phyloP scores from a whole-genome alignment of 192 early-diverging fungal species.

The Rhizoclosmatium globosum region DNA sequence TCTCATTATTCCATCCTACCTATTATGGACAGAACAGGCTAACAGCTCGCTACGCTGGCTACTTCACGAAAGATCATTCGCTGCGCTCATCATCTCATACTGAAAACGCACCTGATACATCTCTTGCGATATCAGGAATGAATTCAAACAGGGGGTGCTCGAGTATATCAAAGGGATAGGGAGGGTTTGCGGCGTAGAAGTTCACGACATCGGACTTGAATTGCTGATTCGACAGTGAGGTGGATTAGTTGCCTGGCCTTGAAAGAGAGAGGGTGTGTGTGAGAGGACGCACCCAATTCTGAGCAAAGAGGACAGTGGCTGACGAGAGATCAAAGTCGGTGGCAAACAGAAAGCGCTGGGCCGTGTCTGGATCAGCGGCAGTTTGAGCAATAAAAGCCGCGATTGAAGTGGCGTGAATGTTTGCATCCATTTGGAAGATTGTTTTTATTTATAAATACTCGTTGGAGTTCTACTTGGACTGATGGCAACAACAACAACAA shows the following conservation, averaged over 20 bases:
- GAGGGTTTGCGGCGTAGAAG: conserved; percentile 10
- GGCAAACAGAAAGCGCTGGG: background rate
- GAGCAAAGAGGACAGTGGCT: background rate
- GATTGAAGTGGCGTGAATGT: too few species aligned
- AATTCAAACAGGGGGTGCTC: background rate
- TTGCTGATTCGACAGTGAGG: background rate
- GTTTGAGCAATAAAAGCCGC: background rate
- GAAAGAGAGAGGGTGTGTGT: background rate
- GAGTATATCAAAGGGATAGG: conserved; percentile 1
- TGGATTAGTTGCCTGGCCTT: background rate
- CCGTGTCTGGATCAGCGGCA: background rate
- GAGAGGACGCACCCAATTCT: background rate
- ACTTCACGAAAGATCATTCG: too few species aligned
- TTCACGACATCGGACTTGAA: background rate
- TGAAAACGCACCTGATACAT: background rate
- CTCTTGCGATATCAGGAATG: background rate
- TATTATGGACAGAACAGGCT: too few species aligned
- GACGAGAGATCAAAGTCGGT: background rate
- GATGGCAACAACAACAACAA: too few species aligned
- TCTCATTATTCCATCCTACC: too few species aligned
- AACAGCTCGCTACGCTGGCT: too few species aligned
- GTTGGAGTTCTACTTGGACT: too few species aligned
- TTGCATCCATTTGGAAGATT: too few species aligned
- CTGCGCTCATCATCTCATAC: too few species aligned
- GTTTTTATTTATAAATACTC: too few species aligned